Evolutionary conservation across 345 rosid species (phyloP), one percentile per base, ranked within the genome.

Genomic region (Anastatica hierochuntica): DNA sequence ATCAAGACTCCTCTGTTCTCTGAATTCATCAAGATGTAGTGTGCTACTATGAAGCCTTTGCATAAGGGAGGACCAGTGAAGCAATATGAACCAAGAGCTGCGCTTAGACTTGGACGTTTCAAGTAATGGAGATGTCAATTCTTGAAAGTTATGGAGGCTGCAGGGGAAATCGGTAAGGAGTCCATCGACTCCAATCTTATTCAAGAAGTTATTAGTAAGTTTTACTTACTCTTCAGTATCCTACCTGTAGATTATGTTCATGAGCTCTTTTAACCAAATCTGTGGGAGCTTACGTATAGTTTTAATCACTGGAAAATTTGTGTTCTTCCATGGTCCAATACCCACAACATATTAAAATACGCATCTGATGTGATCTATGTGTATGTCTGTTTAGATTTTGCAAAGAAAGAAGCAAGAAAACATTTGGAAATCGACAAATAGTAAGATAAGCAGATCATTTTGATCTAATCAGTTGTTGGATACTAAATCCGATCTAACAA

Each of bases 261-360:
- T n/a, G n/a, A n/a, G n/a, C n/a, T n/a, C n/a, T n/a, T n/a, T n/a
- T n/a, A n/a, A n/a, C n/a, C 60, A 92, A 90, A 79, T 92, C 96
- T 13, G 97, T 79, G 0, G 90, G 95, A 4, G 72, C n/a, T n/a
- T n/a, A n/a, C n/a, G n/a, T n/a, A n/a, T n/a, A n/a, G n/a, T n/a
- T n/a, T 24, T 54, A 10, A 2, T 34, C 12, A 72, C 88, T 38
- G 95, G 95, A 66, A 85, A 84, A 19, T 88, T 40, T 1, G 96
- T 83, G 70, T 92, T 95, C 64, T 92, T 92, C 96, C 98, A 92
- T 14, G 96, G 98, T 64, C 98, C 98, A 9, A 92, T 85, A 34
- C 98, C 98, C 11, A 88, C 77, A 7, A 88, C 90, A 21, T 92
- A 92, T 4, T 85, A 3, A 92, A 76, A 71, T 83, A 92, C 8